Evolutionary conservation across 73 alveolate species (phyloP).

Genomic region (Urostyla sp.): DNA sequence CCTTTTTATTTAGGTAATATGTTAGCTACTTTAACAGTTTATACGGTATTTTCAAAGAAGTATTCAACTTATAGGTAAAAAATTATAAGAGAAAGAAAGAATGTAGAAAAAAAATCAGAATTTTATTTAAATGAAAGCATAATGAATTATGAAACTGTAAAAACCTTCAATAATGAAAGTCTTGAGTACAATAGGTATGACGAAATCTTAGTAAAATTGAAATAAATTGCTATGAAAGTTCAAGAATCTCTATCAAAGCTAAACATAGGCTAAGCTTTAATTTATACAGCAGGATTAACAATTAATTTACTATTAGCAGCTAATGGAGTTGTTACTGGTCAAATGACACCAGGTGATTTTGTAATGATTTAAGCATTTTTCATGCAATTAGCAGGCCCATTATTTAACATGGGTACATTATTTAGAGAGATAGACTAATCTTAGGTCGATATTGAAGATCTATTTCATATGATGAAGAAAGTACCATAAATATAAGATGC

Average conservation of each 20-base stretch:
- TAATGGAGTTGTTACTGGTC: conserved; percentile 72
- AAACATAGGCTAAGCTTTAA: conserved; percentile 72
- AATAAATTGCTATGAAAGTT: conserved; percentile 48
- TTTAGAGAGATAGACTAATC: conserved; percentile 86
- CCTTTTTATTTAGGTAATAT: conserved; percentile 63
- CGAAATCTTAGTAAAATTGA: conserved; percentile 53
- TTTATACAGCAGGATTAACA: conserved; percentile 77
- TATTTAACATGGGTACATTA: conserved; percentile 79
- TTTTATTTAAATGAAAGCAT: conserved; percentile 79
- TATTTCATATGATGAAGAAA: conserved; percentile 68
- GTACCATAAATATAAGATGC: conserved; percentile 68
- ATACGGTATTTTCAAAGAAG: conserved; percentile 61
- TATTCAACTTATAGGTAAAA: conserved; percentile 66
- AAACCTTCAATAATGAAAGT: conserved; percentile 78
- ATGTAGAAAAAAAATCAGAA: conserved; percentile 74
- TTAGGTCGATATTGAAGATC: conserved; percentile 82
- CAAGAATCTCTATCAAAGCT: conserved; percentile 68
- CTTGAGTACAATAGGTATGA: conserved; percentile 68
- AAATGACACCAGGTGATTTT: conserved; percentile 87
- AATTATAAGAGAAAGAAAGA: conserved; percentile 68
- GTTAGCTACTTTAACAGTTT: conserved; percentile 60
- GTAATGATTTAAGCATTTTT: conserved; percentile 82
- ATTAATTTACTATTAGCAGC: conserved; percentile 79
- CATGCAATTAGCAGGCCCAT: conserved; percentile 78
- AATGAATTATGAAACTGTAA: conserved; percentile 82